phyloP scores from a whole-genome alignment of 1,284 basidiomycete species.

The Irpex sp. region DNA sequence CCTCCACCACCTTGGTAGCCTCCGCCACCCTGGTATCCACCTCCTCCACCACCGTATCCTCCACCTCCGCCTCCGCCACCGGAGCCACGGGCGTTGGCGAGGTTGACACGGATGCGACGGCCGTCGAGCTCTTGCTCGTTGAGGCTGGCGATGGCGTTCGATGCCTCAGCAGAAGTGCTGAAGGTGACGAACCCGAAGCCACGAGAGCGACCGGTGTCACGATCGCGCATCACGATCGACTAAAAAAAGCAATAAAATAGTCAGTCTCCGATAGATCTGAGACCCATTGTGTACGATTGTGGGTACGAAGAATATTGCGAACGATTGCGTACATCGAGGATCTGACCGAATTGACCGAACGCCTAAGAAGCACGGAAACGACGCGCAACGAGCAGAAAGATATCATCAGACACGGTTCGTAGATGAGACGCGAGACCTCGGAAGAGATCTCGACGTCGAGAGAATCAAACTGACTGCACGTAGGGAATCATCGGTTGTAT shows the following conservation, averaged over 20 bases:
- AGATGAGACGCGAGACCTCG: conserved; percentile 28
- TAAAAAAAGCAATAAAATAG: conserved; percentile 33
- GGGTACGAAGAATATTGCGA: background rate
- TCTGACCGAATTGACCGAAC: conserved; percentile 63
- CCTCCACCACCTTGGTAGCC: conserved; percentile 22
- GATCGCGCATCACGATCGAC: conserved; percentile 97
- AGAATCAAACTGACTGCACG: conserved; percentile 71
- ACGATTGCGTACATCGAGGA: conserved; percentile 68
- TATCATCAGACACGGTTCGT: conserved; percentile 16
- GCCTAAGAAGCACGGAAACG: conserved; percentile 46
- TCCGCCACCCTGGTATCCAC: conserved; percentile 20
- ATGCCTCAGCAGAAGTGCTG: conserved; percentile 60
- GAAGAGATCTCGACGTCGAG: conserved; percentile 30
- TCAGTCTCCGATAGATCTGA: conserved; percentile 8
- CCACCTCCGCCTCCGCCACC: conserved; percentile 44
- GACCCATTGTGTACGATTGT: background rate
- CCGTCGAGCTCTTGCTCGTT: conserved; percentile 96
- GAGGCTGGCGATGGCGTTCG: conserved; percentile 73
- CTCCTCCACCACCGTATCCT: conserved; percentile 17
- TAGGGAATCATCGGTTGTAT: conserved; percentile 88
- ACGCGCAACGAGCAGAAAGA: conserved; percentile 27
- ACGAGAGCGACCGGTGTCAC: conserved; percentile 93
- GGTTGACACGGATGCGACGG: conserved; percentile 89
- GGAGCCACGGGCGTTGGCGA: conserved; percentile 81
- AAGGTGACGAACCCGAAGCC: conserved; percentile 96